Percentiles rank a stretch among this genome's conserved stretches.
phyloP scores from a whole-genome alignment of 345 rosid genomes.

The Lumnitzera littorea region DNA sequence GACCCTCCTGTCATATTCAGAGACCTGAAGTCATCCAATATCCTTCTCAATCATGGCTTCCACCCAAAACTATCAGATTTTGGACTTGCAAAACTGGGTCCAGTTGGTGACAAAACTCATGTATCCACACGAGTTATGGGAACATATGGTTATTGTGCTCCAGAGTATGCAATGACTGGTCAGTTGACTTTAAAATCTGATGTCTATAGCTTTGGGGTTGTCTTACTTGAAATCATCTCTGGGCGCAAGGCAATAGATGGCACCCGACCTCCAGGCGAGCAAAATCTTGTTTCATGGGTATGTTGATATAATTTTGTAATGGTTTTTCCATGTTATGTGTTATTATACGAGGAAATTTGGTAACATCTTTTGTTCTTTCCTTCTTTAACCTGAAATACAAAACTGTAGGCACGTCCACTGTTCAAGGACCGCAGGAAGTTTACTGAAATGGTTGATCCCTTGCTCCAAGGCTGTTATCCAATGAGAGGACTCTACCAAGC shows the following conservation, averaged over 20 bases:
- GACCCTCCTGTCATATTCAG: constrained; percentile 94
- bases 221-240: constrained; percentile 86
- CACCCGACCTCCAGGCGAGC: constrained; percentile 79
- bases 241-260: constrained; percentile 88
- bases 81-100: constrained; percentile 96
- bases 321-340: not conserved
- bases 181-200: constrained; percentile 90
- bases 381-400: not conserved
- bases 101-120: constrained; percentile 90
- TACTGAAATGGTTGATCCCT: constrained; percentile 73
- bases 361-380: not conserved
- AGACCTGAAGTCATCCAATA: constrained; percentile 94
- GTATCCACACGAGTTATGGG: constrained; percentile 99
- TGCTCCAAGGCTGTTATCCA: constrained; percentile 65
- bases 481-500: constrained; percentile 89
- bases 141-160: constrained; percentile 97
- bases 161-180: constrained; percentile 97
- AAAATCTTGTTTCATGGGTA: constrained; percentile 92
- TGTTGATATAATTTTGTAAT: constrained; percentile 2
- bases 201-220: constrained; percentile 91
- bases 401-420: constrained; percentile 65
- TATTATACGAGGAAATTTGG: not conserved
- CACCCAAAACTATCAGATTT: constrained; percentile 93
- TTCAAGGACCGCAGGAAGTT: constrained; percentile 77
- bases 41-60: constrained; percentile 75